Conservation (phyloP, 441 rosid genomes). For the Gossypium aridum region DNA sequence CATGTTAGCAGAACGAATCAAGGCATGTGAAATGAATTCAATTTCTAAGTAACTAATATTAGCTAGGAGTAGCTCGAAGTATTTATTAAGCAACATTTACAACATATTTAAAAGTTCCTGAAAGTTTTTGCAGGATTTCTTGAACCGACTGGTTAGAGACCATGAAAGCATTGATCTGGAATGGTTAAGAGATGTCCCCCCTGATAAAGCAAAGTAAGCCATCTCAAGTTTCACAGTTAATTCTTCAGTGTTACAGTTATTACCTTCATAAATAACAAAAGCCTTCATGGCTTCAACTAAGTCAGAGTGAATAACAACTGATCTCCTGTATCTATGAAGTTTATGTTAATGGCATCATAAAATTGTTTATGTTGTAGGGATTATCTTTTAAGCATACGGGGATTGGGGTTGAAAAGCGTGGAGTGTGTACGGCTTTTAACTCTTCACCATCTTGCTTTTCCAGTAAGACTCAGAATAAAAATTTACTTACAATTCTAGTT, state of each 20-base stretch:
- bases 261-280: conserved; percentile 8
- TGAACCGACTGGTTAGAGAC: conserved; percentile 60
- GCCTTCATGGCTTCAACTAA: neutral
- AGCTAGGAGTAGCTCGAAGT: conserved; percentile 14
- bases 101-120: conserved; percentile 17
- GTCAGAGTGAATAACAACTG: neutral
- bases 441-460: conserved; percentile 95
- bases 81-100: conserved; percentile 5
- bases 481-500: conserved; percentile 15
- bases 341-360: conserved; percentile 1
- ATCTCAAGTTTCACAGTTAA: conserved; percentile 7
- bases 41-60: conserved; percentile 11
- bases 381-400: conserved; percentile 77
- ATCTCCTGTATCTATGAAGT: neutral
- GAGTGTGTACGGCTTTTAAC: conserved; percentile 95
- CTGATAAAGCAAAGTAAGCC: conserved; percentile 82
- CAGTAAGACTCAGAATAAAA: conserved; percentile 47
- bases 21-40: conserved; percentile 39
- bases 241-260: conserved; percentile 4
- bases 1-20: conserved; percentile 85
- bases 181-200: conserved; percentile 81
- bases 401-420: conserved; percentile 94
- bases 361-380: conserved; percentile 50
- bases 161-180: conserved; percentile 87
- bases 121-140: conserved; percentile 68